Evolutionary conservation across 352 stramenopile species (phyloP), one percentile per base, ranked within the genome.

Genomic region (Pythium vanterpoolii): DNA sequence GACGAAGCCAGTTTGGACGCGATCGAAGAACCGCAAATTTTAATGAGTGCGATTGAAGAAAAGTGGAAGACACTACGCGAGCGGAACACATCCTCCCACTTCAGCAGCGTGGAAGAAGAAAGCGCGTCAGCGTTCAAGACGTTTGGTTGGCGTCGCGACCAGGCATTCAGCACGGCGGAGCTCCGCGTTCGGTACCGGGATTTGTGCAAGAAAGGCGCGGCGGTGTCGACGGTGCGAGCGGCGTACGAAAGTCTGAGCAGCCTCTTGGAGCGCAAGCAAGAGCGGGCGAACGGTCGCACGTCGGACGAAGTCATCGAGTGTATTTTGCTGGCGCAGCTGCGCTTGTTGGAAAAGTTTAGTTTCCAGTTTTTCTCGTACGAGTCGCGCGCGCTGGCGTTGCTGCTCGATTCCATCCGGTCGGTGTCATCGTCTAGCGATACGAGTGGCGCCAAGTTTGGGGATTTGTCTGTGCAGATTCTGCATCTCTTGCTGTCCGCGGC

Each of bases 361-460:
- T 83, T 84, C 59, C 79, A 93, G 56, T 90, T 93, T 55, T 89
- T 86, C 49, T 90, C 79, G 11, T 93, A 74, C 56, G 75, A 93
- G 54, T 89, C 71, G 13, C 79, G 79, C 30, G 83, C 76, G 8
- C 71, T 93, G 26, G 76, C 83, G 28, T 56, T 93, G 16, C 55
- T 93, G 2, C 38, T 90, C 10, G 64, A 60, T 5, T 43, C 64
- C 34, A 61, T 80, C n/a, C 14, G 14, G 16, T 10, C 10, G 1
- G 40, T 24, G 7, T 39, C 40, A n/a, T n/a, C n/a, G n/a, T 13
- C 8, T 34, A 44, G 13, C 11, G n/a, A 49, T 3, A 28, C 19
- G 23, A 54, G 7, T 23, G 38, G 27, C 19, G 48, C 9, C 36
- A 47, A 39, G 30, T 59, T 69, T 38, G 23, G 50, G 6, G 45